Percentiles rank a stretch among this genome's conserved stretches.
These are phyloP conservation scores for Sicyos baderoa DNA, from an alignment of 306 rosid species.

Conservation along the genomic window DNA sequence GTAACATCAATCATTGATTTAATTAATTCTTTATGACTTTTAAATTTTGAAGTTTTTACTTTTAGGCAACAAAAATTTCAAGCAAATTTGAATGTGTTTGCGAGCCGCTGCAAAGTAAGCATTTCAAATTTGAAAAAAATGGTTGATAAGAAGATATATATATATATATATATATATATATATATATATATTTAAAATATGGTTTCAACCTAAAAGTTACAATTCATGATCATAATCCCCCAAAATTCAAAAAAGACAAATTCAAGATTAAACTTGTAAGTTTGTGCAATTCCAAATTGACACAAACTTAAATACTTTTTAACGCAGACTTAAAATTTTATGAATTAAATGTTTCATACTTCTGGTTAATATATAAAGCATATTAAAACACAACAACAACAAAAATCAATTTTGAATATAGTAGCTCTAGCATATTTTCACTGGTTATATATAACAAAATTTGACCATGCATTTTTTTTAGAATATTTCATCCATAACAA, in stretches of 20 bases:
- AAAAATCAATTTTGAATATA: too few relatives aligned
- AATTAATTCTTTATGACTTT: background rate
- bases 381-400: too few relatives aligned
- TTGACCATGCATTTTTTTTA: too few relatives aligned
- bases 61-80: background rate
- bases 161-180: too few relatives aligned
- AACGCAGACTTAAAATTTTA: too few relatives aligned
- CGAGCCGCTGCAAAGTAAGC: background rate
- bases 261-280: background rate
- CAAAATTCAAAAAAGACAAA: background rate
- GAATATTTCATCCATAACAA: too few relatives aligned
- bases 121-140: background rate
- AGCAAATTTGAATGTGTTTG: background rate
- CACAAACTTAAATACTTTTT: too few relatives aligned
- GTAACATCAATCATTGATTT: slow-evolving; percentile 12
- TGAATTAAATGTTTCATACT: too few relatives aligned
- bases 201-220: background rate
- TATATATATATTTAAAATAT: background rate
- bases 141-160: background rate
- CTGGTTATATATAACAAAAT: too few relatives aligned
- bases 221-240: background rate
- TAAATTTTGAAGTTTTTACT: background rate
- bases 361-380: too few relatives aligned
- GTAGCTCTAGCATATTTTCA: too few relatives aligned
- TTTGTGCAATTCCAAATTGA: background rate